Base-by-base conservation (phyloP, 768 basidiomycete genomes). In the Boletus rubroflammeus region DNA sequence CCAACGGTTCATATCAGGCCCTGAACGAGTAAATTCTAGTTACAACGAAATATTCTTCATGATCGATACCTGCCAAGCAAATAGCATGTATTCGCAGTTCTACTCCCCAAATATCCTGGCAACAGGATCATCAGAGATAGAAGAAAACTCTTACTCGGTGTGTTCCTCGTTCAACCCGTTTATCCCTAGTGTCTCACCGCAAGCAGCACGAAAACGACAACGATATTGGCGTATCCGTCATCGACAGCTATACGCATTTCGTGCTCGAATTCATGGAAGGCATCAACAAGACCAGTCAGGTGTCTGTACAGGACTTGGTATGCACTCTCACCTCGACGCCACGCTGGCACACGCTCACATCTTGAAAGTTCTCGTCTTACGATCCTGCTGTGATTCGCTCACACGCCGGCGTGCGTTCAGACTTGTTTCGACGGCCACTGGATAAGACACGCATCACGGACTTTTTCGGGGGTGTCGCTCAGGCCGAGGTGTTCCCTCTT, bases 1-100 rank as follows among this genome's bases (percentile, higher is more conserved):
- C 6, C 23, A 0, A 0, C 3, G 14, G 19, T 6, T n/a, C 32
- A 19, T 21, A 42, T 38, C 31, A 17, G 38, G 38, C 2, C 25
- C 29, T 41, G 15, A 28, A 44, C 4, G 62, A 88, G 86, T 50
- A 15, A n/a, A 32, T 26, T n/a, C 17, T 29, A 67, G 67, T 3
- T 99, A 98, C 75, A 95, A 98, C 70, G 92, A 96, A 69, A 84
- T 99, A 46, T 81, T 99, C 64, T 97, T 96, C 77, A 98, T 98
- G 90, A 86, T 95, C 55, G 96, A 99, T 64, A 98, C 96, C 0
- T 99, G 96, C 67, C 94, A 99, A 72, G 97, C 96, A 26, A 96
- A 93, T 67, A 92, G 91, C 5, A 86, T 99, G 85, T 98, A 91
- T 66, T 84, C 86, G 48, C 90, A 93, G 66, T 83, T 96, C 61